Conservation (phyloP, 305 asterid genomes). For the Solanum hybrid region DNA sequence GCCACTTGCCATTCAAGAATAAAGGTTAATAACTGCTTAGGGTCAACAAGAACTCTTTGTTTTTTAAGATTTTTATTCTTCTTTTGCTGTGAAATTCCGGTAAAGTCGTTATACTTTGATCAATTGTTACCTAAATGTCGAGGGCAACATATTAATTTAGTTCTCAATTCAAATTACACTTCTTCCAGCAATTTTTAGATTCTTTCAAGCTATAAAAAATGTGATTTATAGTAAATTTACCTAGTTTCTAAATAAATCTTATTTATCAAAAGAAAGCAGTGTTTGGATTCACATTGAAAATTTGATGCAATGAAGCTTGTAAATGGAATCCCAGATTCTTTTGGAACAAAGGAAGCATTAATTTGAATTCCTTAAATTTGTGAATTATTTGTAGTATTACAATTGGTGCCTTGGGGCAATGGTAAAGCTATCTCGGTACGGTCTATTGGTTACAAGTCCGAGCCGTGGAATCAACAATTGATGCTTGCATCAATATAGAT, state of each 20-base stretch:
- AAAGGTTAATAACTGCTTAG: neutral
- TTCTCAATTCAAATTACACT: neutral
- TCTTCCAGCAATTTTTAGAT: neutral
- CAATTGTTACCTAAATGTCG: neutral
- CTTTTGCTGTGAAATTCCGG: neutral
- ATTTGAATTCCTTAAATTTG: conserved; percentile 1
- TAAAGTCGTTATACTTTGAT: neutral
- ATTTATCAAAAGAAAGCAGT: neutral
- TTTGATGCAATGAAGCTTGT: neutral
- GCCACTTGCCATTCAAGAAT: neutral
- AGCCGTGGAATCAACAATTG: neutral
- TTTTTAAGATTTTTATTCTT: neutral
- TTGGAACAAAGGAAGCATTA: neutral
- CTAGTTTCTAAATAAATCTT: neutral
- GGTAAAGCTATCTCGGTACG: neutral
- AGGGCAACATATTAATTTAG: neutral
- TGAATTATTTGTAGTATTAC: neutral
- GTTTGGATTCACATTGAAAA: neutral
- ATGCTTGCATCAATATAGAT: neutral
- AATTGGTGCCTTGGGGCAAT: neutral
- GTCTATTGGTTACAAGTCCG: neutral
- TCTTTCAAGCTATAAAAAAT: neutral
- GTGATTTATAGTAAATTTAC: neutral
- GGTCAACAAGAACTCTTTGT: neutral
- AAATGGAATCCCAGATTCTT: neutral